Evolutionary conservation across 2,329 filamentous ascomycete species (phyloP), one percentile per base, ranked within the genome.

Genomic region (Exutisphaerella laricina): DNA sequence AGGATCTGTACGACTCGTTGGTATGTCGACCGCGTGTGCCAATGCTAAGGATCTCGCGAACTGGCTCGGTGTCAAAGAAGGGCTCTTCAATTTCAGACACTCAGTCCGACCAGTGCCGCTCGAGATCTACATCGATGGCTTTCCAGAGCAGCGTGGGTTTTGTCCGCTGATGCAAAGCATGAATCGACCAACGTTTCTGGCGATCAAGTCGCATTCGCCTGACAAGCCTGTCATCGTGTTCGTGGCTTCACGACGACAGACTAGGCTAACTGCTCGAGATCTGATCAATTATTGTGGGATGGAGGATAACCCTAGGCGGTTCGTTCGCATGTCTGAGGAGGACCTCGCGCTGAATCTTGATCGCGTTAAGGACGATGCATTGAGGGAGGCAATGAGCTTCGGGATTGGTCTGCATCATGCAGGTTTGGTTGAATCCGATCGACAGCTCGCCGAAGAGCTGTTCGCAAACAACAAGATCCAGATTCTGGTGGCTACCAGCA

Each of bases 1-100:
- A 59, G 88, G 83, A 39, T 80, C 88, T 0, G 90, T 98, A 16
- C 79, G 92, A 4, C 73, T 98, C 4, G 76, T 98, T 50, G 92
- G 92, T n/a, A 98, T 98, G 94, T 98, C 92, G 2, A 98, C 92
- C 13, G 94, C 92, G 7, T 97, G 90, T 58, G 92, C 92, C 10
- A 98, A 98, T 61, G 92, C 94, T 2, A 85, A 79, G 10, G 94
- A 98, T 63, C 74, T 98, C 25, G 94, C 78, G 2, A 97, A 95
- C 59, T 98, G 92, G 92, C 77, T 98, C 2, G 92, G 92, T 34
- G 94, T 98, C 28, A 96, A 95, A 61, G 85, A 95, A 58, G 90
- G 75, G 2, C 67, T 98, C 17, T 98, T 94, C 77, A 98, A 98
- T 66, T 98, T 98, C 68, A 79, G 88, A 20, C 92, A 98, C 61